Base-by-base conservation (phyloP, 371 early-diverging fungal species). In the Zopfochytrium polystomum region DNA sequence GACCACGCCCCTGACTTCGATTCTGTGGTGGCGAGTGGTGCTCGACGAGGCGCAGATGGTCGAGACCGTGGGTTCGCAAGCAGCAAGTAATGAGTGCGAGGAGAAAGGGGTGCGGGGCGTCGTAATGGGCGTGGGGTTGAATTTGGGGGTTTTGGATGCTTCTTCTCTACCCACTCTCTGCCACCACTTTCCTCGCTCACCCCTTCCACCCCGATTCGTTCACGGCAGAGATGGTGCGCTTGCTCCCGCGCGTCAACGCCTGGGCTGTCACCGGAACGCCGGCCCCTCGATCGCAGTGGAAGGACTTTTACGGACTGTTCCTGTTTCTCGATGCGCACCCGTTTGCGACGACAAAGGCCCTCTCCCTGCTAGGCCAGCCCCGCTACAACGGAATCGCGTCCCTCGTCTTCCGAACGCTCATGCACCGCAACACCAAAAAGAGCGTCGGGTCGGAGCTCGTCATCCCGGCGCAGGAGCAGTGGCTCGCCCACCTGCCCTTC, bases 251-350 rank as follows among this genome's bases (percentile, higher is more conserved):
- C 2, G 72, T 77, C 51, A 72, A 83, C 63, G 66, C 84, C 0
- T 88, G 88, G 88, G 82, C 80, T 15, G 80, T 88, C n/a, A 85
- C 85, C 3, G 88, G 88, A 0, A 88, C 89, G 20, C 89, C 89
- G 0, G 63, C 66, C 5, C n/a, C n/a, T n/a, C n/a, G n/a, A n/a
- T n/a, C n/a, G n/a, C n/a, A n/a, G n/a, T n/a, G n/a, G n/a, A n/a
- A n/a, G n/a, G 86, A 88, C 52, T 63, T 88, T 13, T 63, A 75
- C 44, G 82, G 85, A 0, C 71, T 71, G 0, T 79, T 82, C 48
- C 52, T 52, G 0, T 86, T 85, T 50, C 62, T 88, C 3, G 61
- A 63, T 0, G 45, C 79, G 15, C 66, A 70, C 18, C 75, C 72
- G 1, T 52, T 54, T 35, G 78, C 56, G 43, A 60, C 34, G 59